phyloP scores from a whole-genome alignment of 192 early-diverging fungal species.

The Coemansia sp. region DNA sequence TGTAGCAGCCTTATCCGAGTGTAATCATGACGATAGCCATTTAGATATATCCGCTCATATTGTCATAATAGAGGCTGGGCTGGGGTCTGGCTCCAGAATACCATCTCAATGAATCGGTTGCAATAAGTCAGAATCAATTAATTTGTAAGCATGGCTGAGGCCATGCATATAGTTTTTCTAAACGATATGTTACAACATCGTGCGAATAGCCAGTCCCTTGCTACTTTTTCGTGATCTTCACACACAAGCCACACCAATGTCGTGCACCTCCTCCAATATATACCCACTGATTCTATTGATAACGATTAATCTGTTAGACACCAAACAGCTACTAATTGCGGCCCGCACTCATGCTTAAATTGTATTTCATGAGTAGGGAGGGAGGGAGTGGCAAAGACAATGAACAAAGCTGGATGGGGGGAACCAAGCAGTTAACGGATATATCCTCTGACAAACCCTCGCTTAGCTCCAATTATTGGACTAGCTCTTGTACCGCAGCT shows the following conservation, averaged over 20 bases:
- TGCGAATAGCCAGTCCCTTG: not conserved
- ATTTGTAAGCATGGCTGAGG: constrained; percentile 2
- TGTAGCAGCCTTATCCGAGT: not conserved
- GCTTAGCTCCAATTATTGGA: not conserved
- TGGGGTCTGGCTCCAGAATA: not conserved
- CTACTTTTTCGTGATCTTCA: not conserved
- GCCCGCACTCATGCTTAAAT: not conserved
- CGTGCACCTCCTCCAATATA: not conserved
- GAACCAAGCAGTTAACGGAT: not conserved
- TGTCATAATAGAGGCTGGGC: not conserved
- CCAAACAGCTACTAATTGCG: not conserved
- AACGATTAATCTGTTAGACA: not conserved
- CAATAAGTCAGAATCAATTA: not conserved
- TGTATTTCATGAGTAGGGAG: not conserved
- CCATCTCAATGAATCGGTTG: not conserved
- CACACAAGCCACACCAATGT: not conserved
- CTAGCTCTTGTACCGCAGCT: not conserved
- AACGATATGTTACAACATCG: not conserved
- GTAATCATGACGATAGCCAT: not conserved
- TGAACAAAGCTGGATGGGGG: not conserved
- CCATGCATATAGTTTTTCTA: not conserved
- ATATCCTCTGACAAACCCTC: not conserved
- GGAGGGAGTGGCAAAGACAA: not conserved
- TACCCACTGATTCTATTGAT: not conserved
- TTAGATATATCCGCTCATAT: not conserved